Evolutionary conservation across 495 filamentous ascomycete genomes (phyloP).

Genomic region (Penicillium bovifimosum): DNA sequence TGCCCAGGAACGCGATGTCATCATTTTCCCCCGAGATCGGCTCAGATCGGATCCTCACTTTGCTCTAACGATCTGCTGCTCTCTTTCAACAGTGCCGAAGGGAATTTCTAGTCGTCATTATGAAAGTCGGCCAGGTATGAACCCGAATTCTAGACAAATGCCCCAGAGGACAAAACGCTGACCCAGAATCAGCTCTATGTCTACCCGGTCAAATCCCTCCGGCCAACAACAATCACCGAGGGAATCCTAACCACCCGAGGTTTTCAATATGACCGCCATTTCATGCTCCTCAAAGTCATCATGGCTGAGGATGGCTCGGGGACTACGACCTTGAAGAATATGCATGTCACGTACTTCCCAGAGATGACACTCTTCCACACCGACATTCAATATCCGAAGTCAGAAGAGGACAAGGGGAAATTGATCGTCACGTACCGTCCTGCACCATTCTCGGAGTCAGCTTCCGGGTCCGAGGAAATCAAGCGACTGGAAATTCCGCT

Average conservation of each 20-base stretch:
- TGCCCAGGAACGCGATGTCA: not conserved
- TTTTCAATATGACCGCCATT: conserved; percentile 68
- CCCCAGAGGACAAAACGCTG: not conserved
- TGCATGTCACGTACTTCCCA: conserved; percentile 60
- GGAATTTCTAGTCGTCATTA: conserved; percentile 3
- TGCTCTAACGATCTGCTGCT: no score
- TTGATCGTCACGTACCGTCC: conserved; percentile 54
- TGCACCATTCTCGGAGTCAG: conserved; percentile 19
- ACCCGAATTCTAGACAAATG: not conserved
- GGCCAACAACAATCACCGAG: conserved; percentile 51
- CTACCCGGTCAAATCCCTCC: conserved; percentile 85
- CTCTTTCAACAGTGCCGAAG: not conserved
- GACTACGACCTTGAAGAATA: conserved; percentile 47
- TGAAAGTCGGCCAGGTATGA: conserved; percentile 42
- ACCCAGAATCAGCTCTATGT: conserved; percentile 60
- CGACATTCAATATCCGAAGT: conserved; percentile 38
- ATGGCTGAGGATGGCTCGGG: conserved; percentile 23
- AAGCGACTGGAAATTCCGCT: conserved; percentile 54
- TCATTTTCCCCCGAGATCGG: not conserved
- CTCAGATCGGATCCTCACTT: not conserved
- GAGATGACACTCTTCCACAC: conserved; percentile 66
- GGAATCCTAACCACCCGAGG: conserved; percentile 60
- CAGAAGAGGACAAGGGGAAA: conserved; percentile 24
- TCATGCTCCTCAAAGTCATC: conserved; percentile 64
- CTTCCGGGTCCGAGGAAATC: conserved; percentile 7